Percentiles rank a stretch among this genome's conserved stretches.
These are phyloP conservation scores for Emergomyces pasteurianus DNA, from an alignment of 2,329 filamentous ascomycete species.

Conservation along the genomic window DNA sequence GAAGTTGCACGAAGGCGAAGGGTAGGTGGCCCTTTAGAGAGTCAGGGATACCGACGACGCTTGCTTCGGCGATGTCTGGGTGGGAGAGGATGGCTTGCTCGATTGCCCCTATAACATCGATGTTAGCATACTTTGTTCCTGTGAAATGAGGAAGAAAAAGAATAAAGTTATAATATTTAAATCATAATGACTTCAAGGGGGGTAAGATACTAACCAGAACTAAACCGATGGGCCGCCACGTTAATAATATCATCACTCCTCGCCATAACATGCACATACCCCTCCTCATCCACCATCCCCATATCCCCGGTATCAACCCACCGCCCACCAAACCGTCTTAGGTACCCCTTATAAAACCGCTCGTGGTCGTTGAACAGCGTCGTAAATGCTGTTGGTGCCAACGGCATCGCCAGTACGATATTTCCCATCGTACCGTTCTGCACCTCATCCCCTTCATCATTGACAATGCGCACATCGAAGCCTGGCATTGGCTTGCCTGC, in stretches of 20 bases:
- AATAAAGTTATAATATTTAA: not conserved
- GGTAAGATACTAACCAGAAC: constrained; percentile 51
- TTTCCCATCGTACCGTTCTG: constrained; percentile 72
- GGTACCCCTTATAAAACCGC: constrained; percentile 72
- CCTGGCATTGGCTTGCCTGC: constrained; percentile 87
- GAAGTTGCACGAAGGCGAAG: constrained; percentile 70
- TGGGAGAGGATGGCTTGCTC: constrained; percentile 84
- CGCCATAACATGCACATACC: constrained; percentile 52
- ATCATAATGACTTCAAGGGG: not conserved
- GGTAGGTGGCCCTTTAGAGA: constrained; percentile 79
- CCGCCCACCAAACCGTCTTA: constrained; percentile 65
- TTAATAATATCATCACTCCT: constrained; percentile 81
- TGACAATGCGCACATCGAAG: constrained; percentile 74
- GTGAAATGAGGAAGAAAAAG: not conserved
- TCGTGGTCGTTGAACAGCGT: constrained; percentile 78
- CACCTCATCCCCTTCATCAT: constrained; percentile 65
- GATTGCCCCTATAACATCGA: constrained; percentile 51
- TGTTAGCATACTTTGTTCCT: not conserved
- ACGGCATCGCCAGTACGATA: constrained; percentile 70
- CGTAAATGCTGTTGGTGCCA: constrained; percentile 77
- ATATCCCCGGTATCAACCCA: constrained; percentile 91
- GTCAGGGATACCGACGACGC: constrained; percentile 78
- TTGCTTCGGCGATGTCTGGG: constrained; percentile 66
- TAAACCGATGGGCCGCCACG: constrained; percentile 85
- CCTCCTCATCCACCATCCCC: constrained; percentile 68